A percentile compares a stretch with the other conserved stretches of the same genome.
Conservation (phyloP, 2,329 filamentous ascomycete genomes). For the Septoria petroselini region DNA sequence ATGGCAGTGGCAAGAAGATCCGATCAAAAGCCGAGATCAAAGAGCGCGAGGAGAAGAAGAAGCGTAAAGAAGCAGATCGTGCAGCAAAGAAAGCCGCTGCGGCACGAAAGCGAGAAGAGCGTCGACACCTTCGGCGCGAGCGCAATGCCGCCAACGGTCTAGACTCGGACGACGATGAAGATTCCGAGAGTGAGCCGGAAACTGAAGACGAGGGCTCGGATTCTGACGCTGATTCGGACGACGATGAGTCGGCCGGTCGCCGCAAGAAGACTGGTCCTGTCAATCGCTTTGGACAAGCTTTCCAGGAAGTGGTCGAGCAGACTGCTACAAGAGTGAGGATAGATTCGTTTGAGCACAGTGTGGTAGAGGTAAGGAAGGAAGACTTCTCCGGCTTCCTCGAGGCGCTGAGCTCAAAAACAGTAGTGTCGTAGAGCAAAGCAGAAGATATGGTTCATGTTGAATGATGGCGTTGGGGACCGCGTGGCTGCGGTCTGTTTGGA, state of each 20-base stretch:
- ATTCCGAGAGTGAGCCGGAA: conserved; percentile 53
- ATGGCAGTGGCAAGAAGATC: conserved; percentile 59
- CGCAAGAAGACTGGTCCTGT: conserved; percentile 66
- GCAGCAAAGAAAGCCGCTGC: conserved; percentile 52
- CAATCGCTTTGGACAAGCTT: conserved; percentile 91
- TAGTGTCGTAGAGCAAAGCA: conserved; percentile 54
- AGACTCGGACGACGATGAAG: conserved; percentile 48
- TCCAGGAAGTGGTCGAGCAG: conserved; percentile 90
- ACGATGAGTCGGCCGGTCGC: conserved; percentile 52
- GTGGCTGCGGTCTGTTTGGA: conserved; percentile 1
- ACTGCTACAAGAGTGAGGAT: conserved; percentile 86
- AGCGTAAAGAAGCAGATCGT: conserved; percentile 54
- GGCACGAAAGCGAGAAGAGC: conserved; percentile 55
- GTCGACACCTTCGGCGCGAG: conserved; percentile 59
- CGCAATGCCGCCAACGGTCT: conserved; percentile 55
- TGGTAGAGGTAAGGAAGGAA: conserved; percentile 96
- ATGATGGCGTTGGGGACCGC: conserved; percentile 12
- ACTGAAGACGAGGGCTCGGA: conserved; percentile 33
- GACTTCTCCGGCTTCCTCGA: conserved; percentile 89
- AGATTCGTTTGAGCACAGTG: conserved; percentile 95
- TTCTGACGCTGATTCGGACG: conserved; percentile 32
- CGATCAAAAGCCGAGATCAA: conserved; percentile 37
- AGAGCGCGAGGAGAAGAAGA: conserved; percentile 64
- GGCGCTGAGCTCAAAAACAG: conserved; percentile 83
- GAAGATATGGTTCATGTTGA: background rate